Conservation (phyloP, 208 protist genomes). For the Wallacemonas sp. region DNA sequence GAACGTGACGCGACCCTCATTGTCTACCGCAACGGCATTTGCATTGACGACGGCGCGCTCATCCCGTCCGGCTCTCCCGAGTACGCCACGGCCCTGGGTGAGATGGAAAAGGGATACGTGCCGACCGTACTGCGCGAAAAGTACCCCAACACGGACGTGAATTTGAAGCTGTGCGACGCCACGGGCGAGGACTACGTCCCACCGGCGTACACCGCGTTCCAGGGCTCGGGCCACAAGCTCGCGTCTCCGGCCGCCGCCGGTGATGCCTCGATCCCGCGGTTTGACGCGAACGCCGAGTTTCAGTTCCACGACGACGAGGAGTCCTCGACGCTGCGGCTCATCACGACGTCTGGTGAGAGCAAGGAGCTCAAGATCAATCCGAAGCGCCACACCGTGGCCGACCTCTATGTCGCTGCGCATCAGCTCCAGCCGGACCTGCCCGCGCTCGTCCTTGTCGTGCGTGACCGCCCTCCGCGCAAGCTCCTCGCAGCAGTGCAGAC, state of each 20-base stretch:
- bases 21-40: constrained; percentile 75
- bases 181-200: constrained; percentile 47
- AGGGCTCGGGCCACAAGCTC: constrained; percentile 63
- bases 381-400: constrained; percentile 67
- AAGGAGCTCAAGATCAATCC: constrained; percentile 76
- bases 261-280: background rate
- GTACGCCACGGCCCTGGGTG: constrained; percentile 45
- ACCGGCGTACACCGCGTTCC: constrained; percentile 54
- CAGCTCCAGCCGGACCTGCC: constrained; percentile 35
- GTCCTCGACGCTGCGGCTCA: constrained; percentile 55
- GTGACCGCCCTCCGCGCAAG: constrained; percentile 68
- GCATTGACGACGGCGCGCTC: constrained; percentile 50
- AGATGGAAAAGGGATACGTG: constrained; percentile 64
- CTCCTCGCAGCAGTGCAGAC: constrained; percentile 33
- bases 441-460: constrained; percentile 56
- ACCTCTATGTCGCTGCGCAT: constrained; percentile 70
- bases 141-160: constrained; percentile 70
- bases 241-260: constrained; percentile 1
- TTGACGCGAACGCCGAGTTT: constrained; percentile 29
- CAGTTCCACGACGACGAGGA: constrained; percentile 44
- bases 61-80: constrained; percentile 51
- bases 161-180: constrained; percentile 59
- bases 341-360: constrained; percentile 62
- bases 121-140: constrained; percentile 42
- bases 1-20: constrained; percentile 49